A percentile compares a stretch with the other conserved stretches of the same genome.
Conservation (phyloP, 73 alveolate genomes). For the Diophrys sp. region DNA sequence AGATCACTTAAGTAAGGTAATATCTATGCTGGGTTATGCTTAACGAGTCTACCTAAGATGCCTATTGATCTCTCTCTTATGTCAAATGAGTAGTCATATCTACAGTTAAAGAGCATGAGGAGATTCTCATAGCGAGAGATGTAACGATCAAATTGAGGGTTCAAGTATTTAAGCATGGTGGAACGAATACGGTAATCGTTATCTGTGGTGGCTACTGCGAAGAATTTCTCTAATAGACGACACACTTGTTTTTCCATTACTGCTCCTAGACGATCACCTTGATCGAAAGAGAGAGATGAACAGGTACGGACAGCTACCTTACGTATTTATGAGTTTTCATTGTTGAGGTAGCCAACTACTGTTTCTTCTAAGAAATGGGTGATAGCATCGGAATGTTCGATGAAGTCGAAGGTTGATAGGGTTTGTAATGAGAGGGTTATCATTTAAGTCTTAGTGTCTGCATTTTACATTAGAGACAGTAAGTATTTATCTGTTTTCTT, state of each 20-base stretch:
- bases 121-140: slow-evolving; percentile 61
- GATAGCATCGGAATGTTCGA: slow-evolving; percentile 49
- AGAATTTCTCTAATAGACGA: slow-evolving; percentile 71
- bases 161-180: slow-evolving; percentile 74
- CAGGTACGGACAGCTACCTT: slow-evolving; percentile 42
- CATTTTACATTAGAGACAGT: neutral
- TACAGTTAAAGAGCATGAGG: slow-evolving; percentile 67
- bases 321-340: slow-evolving; percentile 47
- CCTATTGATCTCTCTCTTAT: slow-evolving; percentile 72
- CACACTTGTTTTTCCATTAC: slow-evolving; percentile 60
- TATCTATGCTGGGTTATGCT: slow-evolving; percentile 67
- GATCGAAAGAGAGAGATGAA: neutral
- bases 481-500: neutral
- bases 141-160: slow-evolving; percentile 75
- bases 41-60: slow-evolving; percentile 69
- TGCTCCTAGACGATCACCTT: slow-evolving; percentile 47
- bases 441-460: slow-evolving; percentile 24
- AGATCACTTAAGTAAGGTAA: slow-evolving; percentile 70
- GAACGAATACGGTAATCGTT: slow-evolving; percentile 73
- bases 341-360: slow-evolving; percentile 50
- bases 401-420: slow-evolving; percentile 48
- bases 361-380: slow-evolving; percentile 58
- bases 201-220: slow-evolving; percentile 81
- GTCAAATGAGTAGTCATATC: slow-evolving; percentile 71
- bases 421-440: slow-evolving; percentile 56